Evolutionary conservation across 208 protist species (phyloP).

Genomic region (Leishmania lainsoni): DNA sequence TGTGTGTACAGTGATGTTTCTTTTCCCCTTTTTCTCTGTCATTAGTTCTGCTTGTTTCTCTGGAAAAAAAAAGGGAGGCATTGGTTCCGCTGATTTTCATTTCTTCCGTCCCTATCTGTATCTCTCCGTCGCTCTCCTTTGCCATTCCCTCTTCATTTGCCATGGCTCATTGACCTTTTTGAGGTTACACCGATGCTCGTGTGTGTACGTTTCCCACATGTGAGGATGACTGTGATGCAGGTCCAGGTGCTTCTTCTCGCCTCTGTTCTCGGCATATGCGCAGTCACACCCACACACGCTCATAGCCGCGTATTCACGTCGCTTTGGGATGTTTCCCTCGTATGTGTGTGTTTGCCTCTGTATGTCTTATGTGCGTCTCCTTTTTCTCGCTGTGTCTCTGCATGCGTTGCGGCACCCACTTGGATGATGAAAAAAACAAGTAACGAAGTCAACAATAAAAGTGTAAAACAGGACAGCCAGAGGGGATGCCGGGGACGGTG

Average conservation of each 20-base stretch:
- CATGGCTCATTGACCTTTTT: neutral
- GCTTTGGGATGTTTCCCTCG: slow-evolving; percentile 2
- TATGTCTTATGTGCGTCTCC: no score
- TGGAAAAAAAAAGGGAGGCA: neutral
- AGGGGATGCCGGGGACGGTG: neutral
- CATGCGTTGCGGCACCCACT: neutral
- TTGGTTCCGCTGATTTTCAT: neutral
- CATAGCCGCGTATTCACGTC: neutral
- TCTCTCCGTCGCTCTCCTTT: neutral
- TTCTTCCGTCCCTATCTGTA: neutral
- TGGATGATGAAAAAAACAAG: neutral
- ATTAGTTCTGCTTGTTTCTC: neutral
- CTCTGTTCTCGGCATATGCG: neutral
- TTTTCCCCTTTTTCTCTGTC: neutral
- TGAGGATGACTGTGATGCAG: neutral
- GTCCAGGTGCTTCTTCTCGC: neutral
- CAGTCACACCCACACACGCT: neutral
- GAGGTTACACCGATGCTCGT: neutral
- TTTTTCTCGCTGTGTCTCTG: slow-evolving; percentile 1
- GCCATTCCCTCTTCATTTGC: neutral
- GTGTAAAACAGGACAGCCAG: no score
- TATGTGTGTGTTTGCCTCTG: neutral
- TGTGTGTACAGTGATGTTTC: neutral
- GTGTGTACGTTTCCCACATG: neutral
- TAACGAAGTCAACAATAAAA: neutral